Percentiles rank a stretch among this genome's conserved stretches.
These are phyloP conservation scores for Debaryomycetaceae sp. DNA, from an alignment of 1,139 yeast species.

Conservation along the genomic window DNA sequence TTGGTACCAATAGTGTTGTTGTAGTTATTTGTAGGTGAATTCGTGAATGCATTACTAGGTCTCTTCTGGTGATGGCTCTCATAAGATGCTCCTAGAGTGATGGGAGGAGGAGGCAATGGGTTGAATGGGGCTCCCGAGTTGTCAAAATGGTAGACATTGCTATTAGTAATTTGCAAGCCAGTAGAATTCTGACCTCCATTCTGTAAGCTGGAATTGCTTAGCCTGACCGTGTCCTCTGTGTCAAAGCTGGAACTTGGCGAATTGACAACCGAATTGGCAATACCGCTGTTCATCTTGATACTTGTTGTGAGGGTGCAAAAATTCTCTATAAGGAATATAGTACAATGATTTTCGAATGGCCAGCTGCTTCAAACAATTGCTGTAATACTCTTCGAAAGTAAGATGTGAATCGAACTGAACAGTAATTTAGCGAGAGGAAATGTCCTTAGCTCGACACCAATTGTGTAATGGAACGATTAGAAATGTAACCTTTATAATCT, in stretches of 20 bases:
- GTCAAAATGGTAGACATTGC: conserved; percentile 4
- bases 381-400: no score
- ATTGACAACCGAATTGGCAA: conserved; percentile 15
- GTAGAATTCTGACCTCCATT: conserved; percentile 9
- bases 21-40: not conserved
- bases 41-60: not conserved
- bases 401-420: no score
- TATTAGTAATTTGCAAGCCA: conserved; percentile 4
- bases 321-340: no score
- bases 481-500: no score
- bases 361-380: no score
- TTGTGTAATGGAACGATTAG: no score
- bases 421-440: no score
- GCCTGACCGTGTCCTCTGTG: conserved; percentile 22
- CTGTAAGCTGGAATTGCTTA: conserved; percentile 18
- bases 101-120: conserved; percentile 24
- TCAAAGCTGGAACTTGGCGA: conserved; percentile 20
- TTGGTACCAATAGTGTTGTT: not conserved
- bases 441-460: no score
- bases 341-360: no score
- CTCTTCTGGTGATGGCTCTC: not conserved
- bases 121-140: conserved; percentile 9
- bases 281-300: conserved; percentile 1
- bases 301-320: not conserved
- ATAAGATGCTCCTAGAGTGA: conserved; percentile 3